Evolutionary conservation across 176 grass and related monocot species (phyloP).

Genomic region (Coix lacrymajobi): DNA sequence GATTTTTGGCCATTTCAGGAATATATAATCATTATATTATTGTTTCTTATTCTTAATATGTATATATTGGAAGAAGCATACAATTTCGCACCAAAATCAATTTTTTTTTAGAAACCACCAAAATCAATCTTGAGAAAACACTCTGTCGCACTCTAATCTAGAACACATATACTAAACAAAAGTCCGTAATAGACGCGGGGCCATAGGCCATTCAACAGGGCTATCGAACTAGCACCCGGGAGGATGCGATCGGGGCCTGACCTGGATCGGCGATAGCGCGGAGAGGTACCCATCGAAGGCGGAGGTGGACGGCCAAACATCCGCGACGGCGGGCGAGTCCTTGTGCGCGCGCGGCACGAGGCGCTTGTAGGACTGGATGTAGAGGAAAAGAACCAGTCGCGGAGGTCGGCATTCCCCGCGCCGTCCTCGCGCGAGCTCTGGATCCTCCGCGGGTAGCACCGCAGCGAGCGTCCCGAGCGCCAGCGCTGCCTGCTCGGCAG

Average conservation of each 20-base stretch:
- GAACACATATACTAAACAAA: not conserved
- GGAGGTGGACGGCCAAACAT: constrained; percentile 94
- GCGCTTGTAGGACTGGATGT: constrained; percentile 91
- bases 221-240: not conserved
- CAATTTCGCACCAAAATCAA: not conserved
- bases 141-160: not conserved
- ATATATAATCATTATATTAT: not conserved
- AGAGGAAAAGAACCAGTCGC: constrained; percentile 89
- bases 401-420: constrained; percentile 48
- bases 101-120: not conserved
- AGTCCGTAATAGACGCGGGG: not conserved
- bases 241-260: constrained; percentile 12
- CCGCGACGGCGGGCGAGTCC: constrained; percentile 74
- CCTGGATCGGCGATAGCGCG: constrained; percentile 92
- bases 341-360: constrained; percentile 78
- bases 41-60: not conserved
- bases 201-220: not conserved
- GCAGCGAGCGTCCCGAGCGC: constrained; percentile 77
- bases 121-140: not conserved
- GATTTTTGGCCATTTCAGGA: not conserved
- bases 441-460: constrained; percentile 60
- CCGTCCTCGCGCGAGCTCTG: constrained; percentile 28
- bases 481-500: constrained; percentile 60
- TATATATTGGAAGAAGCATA: not conserved
- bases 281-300: constrained; percentile 90